A percentile compares a stretch with the other conserved stretches of the same genome.
Evolutionary conservation across 352 stramenopile species (phyloP).

Genomic region (Phytophthora europaea): DNA sequence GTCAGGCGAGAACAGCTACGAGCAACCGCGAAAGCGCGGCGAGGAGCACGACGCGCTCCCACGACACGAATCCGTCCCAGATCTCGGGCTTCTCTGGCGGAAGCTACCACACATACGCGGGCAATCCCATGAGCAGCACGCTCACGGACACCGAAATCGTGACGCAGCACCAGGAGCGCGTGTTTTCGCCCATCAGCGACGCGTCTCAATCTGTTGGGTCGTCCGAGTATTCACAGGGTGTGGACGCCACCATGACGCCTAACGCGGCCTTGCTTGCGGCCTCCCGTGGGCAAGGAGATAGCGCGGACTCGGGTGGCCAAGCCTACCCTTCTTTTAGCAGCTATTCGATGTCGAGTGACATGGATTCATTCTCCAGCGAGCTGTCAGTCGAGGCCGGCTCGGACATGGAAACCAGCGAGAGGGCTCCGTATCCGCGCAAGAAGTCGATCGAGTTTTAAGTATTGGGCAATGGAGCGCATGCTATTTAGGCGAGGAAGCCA

Average conservation of each 20-base stretch:
- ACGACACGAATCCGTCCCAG: slow-evolving; percentile 53
- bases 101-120: slow-evolving; percentile 58
- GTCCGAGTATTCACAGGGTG: slow-evolving; percentile 45
- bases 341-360: slow-evolving; percentile 40
- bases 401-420: slow-evolving; percentile 31
- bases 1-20: slow-evolving; percentile 31
- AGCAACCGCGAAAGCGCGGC: slow-evolving; percentile 34
- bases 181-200: slow-evolving; percentile 55
- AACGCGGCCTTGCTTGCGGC: slow-evolving; percentile 19
- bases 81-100: slow-evolving; percentile 51
- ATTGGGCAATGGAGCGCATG: slow-evolving; percentile 14
- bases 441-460: slow-evolving; percentile 63
- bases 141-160: slow-evolving; percentile 58
- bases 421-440: slow-evolving; percentile 44
- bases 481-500: slow-evolving; percentile 19
- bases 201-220: slow-evolving; percentile 31
- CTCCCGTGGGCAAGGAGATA: slow-evolving; percentile 15
- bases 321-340: slow-evolving; percentile 28
- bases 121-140: slow-evolving; percentile 38
- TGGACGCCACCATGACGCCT: slow-evolving; percentile 32
- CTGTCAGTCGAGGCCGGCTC: slow-evolving; percentile 40
- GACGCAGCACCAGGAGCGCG: slow-evolving; percentile 33
- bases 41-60: slow-evolving; percentile 27
- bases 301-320: slow-evolving; percentile 14
- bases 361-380: slow-evolving; percentile 56